A percentile compares a stretch with the other conserved stretches of the same genome.
Evolutionary conservation across 371 early-diverging fungal species (phyloP).

Genomic region (Mortierella sp.): DNA sequence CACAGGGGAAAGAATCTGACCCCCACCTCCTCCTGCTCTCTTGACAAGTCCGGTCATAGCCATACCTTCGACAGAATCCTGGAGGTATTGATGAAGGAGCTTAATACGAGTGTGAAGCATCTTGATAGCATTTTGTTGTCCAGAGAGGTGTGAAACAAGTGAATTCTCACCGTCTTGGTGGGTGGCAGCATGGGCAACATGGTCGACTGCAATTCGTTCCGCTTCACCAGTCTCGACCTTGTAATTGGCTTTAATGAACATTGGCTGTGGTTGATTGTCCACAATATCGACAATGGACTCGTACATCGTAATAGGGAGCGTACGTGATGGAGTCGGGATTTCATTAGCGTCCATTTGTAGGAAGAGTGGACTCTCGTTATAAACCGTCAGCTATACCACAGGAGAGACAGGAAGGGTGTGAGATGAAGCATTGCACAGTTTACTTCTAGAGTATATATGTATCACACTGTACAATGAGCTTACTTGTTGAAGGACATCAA

Average conservation of each 20-base stretch:
- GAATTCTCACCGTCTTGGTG: slow-evolving; percentile 64
- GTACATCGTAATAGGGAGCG: slow-evolving; percentile 82
- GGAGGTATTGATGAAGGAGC: slow-evolving; percentile 75
- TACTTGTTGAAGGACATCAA: slow-evolving; percentile 82
- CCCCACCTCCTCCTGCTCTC: neutral
- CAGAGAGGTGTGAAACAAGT: slow-evolving; percentile 76
- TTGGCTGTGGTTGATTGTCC: slow-evolving; percentile 63
- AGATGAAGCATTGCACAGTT: no score
- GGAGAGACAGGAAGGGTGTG: no score
- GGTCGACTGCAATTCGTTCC: slow-evolving; percentile 89
- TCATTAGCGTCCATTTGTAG: slow-evolving; percentile 78
- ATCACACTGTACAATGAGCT: neutral
- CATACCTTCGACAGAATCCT: slow-evolving; percentile 68
- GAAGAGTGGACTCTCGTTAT: slow-evolving; percentile 83
- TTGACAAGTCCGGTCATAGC: no score
- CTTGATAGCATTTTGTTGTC: slow-evolving; percentile 84
- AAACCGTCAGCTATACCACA: slow-evolving; percentile 65
- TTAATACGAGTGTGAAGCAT: slow-evolving; percentile 82
- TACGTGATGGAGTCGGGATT: slow-evolving; percentile 57
- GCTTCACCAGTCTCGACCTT: slow-evolving; percentile 87
- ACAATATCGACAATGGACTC: slow-evolving; percentile 83
- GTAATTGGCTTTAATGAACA: slow-evolving; percentile 76
- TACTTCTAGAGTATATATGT: neutral
- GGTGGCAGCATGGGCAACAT: slow-evolving; percentile 77
- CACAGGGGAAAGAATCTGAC: neutral